Conservation (phyloP, 2,329 filamentous ascomycete genomes). For the Xylaria polymorpha region DNA sequence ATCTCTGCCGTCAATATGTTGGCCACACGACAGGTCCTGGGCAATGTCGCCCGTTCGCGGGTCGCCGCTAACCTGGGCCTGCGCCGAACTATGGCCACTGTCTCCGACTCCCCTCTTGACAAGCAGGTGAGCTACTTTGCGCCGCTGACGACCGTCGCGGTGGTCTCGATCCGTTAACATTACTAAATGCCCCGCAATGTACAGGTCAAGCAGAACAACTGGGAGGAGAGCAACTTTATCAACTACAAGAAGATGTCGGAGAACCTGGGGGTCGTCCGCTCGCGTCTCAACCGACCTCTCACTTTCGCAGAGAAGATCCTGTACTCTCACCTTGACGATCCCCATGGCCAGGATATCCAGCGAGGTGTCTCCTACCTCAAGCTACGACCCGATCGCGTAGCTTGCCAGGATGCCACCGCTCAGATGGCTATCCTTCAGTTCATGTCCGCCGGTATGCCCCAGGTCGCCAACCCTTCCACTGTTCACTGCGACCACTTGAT, state of each 20-base stretch:
- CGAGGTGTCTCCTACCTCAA: constrained; percentile 96
- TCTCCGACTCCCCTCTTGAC: constrained; percentile 86
- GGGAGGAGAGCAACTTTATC: constrained; percentile 96
- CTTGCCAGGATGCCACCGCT: constrained; percentile 98
- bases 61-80: constrained; percentile 68
- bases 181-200: constrained; percentile 46
- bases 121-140: constrained; percentile 73
- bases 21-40: constrained; percentile 77
- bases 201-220: constrained; percentile 92
- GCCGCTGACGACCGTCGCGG: constrained; percentile 14
- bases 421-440: constrained; percentile 99
- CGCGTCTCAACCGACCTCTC: constrained; percentile 89
- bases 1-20: constrained; percentile 67
- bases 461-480: constrained; percentile 91
- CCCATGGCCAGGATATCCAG: constrained; percentile 95
- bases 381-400: constrained; percentile 95
- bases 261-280: constrained; percentile 91
- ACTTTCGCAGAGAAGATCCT: constrained; percentile 98
- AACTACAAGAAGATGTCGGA: constrained; percentile 99
- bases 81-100: constrained; percentile 81
- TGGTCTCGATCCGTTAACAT: neutral
- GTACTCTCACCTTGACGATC: constrained; percentile 98
- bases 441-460: constrained; percentile 98
- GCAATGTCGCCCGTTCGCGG: constrained; percentile 69
- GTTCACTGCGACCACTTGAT: constrained; percentile 99